These are phyloP conservation scores for Yamagishiella unicocca DNA, from an alignment of 139 green algal species.

Conservation along the genomic window DNA sequence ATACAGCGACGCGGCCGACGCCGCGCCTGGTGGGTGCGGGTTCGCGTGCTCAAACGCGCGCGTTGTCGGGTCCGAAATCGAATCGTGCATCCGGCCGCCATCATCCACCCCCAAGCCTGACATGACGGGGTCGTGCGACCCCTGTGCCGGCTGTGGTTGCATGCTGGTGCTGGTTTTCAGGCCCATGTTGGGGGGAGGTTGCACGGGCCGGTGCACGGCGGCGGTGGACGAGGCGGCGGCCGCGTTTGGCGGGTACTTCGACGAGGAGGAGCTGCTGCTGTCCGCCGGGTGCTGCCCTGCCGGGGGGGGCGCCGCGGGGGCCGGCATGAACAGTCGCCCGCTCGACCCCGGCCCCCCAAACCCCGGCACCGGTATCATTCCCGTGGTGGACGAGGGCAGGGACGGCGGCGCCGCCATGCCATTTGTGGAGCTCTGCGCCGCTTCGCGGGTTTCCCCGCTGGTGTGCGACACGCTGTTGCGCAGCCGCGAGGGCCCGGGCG, in stretches of 20 bases:
- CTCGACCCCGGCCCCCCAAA: not conserved
- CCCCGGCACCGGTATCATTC: not conserved
- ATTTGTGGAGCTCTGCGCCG: not conserved
- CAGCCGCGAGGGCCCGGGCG: constrained; percentile 16
- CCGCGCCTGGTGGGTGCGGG: constrained; percentile 4
- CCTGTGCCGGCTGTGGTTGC: not conserved
- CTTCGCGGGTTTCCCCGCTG: not conserved
- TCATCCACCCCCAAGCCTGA: not conserved
- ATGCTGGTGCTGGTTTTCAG: constrained; percentile 26
- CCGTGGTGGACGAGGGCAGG: not conserved
- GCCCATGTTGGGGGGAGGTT: not conserved
- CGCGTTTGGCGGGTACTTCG: not conserved
- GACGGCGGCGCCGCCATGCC: not conserved
- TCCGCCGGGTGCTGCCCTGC: not conserved
- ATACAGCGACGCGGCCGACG: not conserved
- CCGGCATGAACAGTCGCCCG: not conserved
- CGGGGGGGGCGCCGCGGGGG: not conserved
- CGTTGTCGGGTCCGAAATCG: constrained; percentile 30
- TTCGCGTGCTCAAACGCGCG: not conserved
- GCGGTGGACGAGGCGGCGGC: not conserved
- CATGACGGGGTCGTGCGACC: not conserved
- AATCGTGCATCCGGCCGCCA: constrained; percentile 6
- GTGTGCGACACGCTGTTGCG: constrained; percentile 31
- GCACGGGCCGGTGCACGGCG: not conserved
- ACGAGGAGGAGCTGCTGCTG: not conserved